Evolutionary conservation across 2,329 filamentous ascomycete species (phyloP), one percentile per base, ranked within the genome.

Genomic region (Coleophoma cylindrospora): DNA sequence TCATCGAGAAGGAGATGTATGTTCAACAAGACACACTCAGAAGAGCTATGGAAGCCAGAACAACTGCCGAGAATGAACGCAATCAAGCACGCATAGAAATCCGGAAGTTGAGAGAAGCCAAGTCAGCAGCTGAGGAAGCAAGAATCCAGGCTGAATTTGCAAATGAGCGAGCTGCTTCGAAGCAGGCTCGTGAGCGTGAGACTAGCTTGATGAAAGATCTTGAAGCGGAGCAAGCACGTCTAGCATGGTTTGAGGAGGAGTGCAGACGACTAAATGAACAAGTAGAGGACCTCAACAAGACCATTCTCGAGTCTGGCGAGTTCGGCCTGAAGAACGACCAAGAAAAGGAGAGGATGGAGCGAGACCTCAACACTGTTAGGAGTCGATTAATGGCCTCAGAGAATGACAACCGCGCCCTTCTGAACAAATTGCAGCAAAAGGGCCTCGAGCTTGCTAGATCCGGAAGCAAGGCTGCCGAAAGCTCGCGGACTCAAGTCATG

Each of bases 361-460:
- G 91, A 19, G 94, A 99, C 65, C 77, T 97, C 7, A 86, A 89
- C 19, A 96, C 92, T 1, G 81, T 96, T 58, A 95, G 94, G 67
- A 91, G 91, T 53, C 86, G 92, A 19, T 75, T 99, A 38, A 80
- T 86, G 8, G 94, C 92, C 21, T 97, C 92, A 0, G 92, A 99
- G 66, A 96, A 97, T 61, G 92, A 97, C 70, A 97, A 97, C 62
- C 86, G 90, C 47, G 86, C 91, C 5, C 74, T 99, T n/a, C 78
- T 97, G 57, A 97, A 96, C 72, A 97, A 97, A 69, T 78, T 99
- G 15, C 92, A 97, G 63, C 92, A 97, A 63, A 97, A 97, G 74
- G 94, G 95, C 32, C 79, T 99, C 7, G 92, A 99, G 64, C 95
- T 99, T 66, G 92, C 92, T 38, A 83, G 94, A 43, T 94, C 92